phyloP scores from a whole-genome alignment of 202 grass and related monocot species.

The Schoenoplectus tabernaemontani region DNA sequence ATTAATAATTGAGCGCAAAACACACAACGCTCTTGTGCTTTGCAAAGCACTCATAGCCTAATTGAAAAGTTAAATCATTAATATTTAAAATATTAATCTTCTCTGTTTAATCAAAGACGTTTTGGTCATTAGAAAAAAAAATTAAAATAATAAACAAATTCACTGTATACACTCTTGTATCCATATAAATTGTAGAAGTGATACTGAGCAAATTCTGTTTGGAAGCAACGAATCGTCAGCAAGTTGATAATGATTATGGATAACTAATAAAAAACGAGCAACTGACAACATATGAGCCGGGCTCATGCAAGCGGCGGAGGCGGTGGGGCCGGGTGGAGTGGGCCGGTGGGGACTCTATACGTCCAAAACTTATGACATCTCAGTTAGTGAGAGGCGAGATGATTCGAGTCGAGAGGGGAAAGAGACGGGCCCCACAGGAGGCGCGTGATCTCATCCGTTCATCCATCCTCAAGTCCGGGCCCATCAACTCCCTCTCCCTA shows the following conservation, averaged over 20 bases:
- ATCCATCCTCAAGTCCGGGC: not conserved
- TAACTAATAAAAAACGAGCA: not conserved
- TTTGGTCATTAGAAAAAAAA: too few species aligned
- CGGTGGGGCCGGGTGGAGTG: too few species aligned
- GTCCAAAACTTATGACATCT: slow-evolving; percentile 15
- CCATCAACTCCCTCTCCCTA: not conserved
- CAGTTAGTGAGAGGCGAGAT: not conserved
- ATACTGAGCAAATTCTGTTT: not conserved
- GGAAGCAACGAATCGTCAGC: not conserved
- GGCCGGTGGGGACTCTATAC: not conserved
- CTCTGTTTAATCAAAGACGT: too few species aligned
- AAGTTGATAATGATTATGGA: not conserved
- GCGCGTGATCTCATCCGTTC: not conserved
- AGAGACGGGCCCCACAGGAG: not conserved
- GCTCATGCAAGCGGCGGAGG: not conserved
- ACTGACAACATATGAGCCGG: not conserved
- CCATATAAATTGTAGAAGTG: too few species aligned
- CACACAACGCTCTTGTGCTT: too few species aligned
- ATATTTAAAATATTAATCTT: too few species aligned
- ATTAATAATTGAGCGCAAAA: too few species aligned
- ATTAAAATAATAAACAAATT: not conserved
- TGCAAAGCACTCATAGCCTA: too few species aligned
- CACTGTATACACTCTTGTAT: not conserved
- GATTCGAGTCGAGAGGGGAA: not conserved
- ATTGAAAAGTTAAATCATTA: too few species aligned